Evolutionary conservation across 768 basidiomycete genomes (phyloP).

Genomic region (Chlorophyllum brunneum): DNA sequence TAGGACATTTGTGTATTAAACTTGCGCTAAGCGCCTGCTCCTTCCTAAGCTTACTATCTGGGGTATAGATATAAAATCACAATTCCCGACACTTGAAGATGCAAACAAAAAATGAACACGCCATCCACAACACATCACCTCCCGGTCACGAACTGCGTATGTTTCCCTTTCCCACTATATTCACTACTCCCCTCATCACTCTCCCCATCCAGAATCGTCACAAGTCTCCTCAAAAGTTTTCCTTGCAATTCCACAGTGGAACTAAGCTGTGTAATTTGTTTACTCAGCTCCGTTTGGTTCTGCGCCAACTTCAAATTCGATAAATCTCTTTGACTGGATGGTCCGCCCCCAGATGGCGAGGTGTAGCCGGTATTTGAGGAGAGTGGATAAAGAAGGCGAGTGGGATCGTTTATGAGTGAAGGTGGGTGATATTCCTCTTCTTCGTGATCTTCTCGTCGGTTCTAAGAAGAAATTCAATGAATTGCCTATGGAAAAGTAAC

Average conservation of each 20-base stretch:
- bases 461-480: not conserved
- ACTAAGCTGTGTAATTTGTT: constrained; percentile 59
- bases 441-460: constrained; percentile 11
- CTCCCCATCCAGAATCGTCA: constrained; percentile 27
- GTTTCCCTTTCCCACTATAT: not conserved
- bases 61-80: no score
- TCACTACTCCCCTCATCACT: constrained; percentile 14
- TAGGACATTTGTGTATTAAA: no score
- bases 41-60: no score
- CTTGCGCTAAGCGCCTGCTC: no score
- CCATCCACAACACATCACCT: not conserved
- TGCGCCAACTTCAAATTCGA: constrained; percentile 59
- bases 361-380: constrained; percentile 12
- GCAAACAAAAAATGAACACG: not conserved
- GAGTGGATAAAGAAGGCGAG: not conserved
- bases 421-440: constrained; percentile 11
- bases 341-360: constrained; percentile 8
- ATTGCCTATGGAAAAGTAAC: not conserved
- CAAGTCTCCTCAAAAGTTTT: constrained; percentile 39
- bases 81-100: no score
- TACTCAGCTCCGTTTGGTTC: constrained; percentile 63
- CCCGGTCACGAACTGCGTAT: not conserved
- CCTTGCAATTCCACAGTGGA: constrained; percentile 57
- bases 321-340: constrained; percentile 33
- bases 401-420: constrained; percentile 12